Conservation (phyloP, 2,329 filamentous ascomycete genomes). For the Clonostachys solani region DNA sequence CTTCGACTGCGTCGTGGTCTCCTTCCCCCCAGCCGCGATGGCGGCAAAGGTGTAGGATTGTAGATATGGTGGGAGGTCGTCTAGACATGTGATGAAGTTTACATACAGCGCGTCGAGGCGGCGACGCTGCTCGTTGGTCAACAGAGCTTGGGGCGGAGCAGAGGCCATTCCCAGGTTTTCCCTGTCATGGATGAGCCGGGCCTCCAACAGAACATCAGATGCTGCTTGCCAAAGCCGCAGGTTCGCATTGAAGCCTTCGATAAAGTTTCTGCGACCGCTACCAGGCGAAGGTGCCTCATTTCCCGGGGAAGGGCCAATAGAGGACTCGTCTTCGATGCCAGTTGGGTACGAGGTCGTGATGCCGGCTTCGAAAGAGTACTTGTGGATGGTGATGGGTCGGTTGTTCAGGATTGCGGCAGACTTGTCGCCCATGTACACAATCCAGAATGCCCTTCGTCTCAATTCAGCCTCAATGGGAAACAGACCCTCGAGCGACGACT, state of each 20-base stretch:
- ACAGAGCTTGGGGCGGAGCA: background rate
- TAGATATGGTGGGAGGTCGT: conserved; percentile 28
- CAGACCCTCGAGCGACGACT: conserved; percentile 26
- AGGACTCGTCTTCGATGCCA: conserved; percentile 18
- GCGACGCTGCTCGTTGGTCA: conserved; percentile 17
- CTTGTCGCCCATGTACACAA: conserved; percentile 33
- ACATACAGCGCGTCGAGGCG: conserved; percentile 28
- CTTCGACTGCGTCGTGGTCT: conserved; percentile 13
- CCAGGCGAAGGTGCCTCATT: conserved; percentile 7
- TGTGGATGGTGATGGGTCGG: conserved; percentile 36
- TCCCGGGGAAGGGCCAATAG: conserved; percentile 7
- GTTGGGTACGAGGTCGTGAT: conserved; percentile 28
- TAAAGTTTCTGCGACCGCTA: conserved; percentile 15
- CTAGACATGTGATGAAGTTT: conserved; percentile 32
- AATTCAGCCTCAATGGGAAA: conserved; percentile 29
- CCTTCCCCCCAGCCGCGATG: conserved; percentile 3
- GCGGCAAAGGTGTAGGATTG: conserved; percentile 18
- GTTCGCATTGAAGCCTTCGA: conserved; percentile 36
- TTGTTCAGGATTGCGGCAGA: conserved; percentile 32
- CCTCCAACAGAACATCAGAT: conserved; percentile 29
- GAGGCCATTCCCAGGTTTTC: conserved; percentile 4
- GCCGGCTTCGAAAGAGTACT: conserved; percentile 38
- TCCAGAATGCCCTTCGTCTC: conserved; percentile 29
- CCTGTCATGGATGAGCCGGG: conserved; percentile 22
- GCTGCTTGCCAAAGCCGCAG: conserved; percentile 32